Conservation (phyloP, 352 stramenopile genomes). For the Pythium coloratum region DNA sequence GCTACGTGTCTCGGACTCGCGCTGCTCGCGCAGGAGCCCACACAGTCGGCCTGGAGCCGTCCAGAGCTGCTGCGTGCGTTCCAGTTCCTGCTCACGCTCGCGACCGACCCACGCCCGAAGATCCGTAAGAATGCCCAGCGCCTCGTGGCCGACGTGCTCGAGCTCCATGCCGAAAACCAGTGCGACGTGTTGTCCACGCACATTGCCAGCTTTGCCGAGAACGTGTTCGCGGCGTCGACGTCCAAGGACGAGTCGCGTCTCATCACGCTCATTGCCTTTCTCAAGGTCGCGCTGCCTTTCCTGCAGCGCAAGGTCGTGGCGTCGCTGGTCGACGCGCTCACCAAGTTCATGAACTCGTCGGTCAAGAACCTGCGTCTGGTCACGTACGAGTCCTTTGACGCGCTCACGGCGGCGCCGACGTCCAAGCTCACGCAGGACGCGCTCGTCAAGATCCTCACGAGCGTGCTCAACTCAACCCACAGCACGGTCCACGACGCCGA, state of each 20-base stretch:
- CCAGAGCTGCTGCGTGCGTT: slow-evolving; percentile 76
- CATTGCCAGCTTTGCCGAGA: slow-evolving; percentile 85
- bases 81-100: slow-evolving; percentile 73
- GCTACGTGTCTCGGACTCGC: slow-evolving; percentile 60
- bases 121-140: slow-evolving; percentile 81
- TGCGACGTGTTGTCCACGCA: slow-evolving; percentile 84
- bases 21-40: slow-evolving; percentile 75
- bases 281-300: slow-evolving; percentile 75
- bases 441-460: slow-evolving; percentile 59
- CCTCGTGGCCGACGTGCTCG: slow-evolving; percentile 69
- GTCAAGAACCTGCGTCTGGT: slow-evolving; percentile 78
- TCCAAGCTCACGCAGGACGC: slow-evolving; percentile 68
- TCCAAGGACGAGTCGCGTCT: slow-evolving; percentile 74
- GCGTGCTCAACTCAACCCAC: slow-evolving; percentile 61
- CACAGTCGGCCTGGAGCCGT: slow-evolving; percentile 54
- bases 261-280: slow-evolving; percentile 78
- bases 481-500: slow-evolving; percentile 63
- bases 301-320: slow-evolving; percentile 80
- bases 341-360: slow-evolving; percentile 72
- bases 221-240: slow-evolving; percentile 64
- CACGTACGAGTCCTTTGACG: slow-evolving; percentile 74
- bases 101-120: slow-evolving; percentile 81
- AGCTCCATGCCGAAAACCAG: slow-evolving; percentile 64
- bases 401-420: slow-evolving; percentile 46
- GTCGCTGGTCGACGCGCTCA: slow-evolving; percentile 70